Evolutionary conservation across 192 early-diverging fungal species (phyloP), one percentile per base, ranked within the genome.

Genomic region (Podila minutissima): DNA sequence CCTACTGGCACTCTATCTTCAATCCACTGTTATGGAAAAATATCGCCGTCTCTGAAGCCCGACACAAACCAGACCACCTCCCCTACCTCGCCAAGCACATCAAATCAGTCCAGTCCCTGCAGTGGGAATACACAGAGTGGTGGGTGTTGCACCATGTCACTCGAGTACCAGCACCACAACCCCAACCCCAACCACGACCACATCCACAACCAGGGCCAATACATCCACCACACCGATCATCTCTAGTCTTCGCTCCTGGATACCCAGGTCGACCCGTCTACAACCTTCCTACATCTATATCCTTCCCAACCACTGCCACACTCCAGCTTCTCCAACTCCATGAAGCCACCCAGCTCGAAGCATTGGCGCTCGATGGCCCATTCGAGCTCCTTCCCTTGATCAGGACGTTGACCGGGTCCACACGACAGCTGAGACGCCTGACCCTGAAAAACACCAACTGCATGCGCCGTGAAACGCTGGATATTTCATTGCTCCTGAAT

Each of bases 51-150:
- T 66, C 71, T 19, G 71, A 73, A 37, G 26, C 24, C 26, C 50
- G 29, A 5, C 71, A 73, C 29, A 9, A 17, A 22, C 63, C 62
- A 5, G 63, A 73, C 9, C 64, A 64, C 31, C 41, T 73, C 20
- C 10, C 19, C 4, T 59, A 22, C 35, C 71, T 73, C 5, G 19
- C 53, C 8, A 64, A 32, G 9, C 59, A 73, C 29, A 32, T 73
- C 7, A 12, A 51, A 13, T 41, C 22, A 9, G 71, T 73, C 37
- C 64, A 37, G 0, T 73, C 64, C 4, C 29, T 73, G 1, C 49
- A 65, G 31, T 73, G 71, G 71, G 46, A 66, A 3, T 73, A 73
- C 38, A 59, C 71, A 46, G 64, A 73, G 4, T 73, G 71, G 71
- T 73, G 71, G 71, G 63, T 59, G 33, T 4, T 46, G 20, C 62